Conservation (phyloP, 768 basidiomycete genomes). For the Phlebiopsis flavidoalba region DNA sequence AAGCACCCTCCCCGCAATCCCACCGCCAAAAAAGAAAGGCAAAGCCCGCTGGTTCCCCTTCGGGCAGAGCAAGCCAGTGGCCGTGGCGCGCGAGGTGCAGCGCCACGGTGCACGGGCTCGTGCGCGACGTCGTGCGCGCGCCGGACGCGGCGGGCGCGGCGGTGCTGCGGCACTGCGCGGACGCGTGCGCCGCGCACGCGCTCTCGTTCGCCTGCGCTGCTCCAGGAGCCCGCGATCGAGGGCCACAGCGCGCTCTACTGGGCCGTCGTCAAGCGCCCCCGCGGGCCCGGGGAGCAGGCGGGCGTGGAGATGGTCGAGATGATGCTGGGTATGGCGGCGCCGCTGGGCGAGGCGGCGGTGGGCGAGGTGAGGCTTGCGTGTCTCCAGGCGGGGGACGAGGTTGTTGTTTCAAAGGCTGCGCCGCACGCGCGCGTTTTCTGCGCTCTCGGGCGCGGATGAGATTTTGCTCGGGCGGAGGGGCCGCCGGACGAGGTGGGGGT, state of each 20-base stretch:
- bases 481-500: constrained; percentile 48
- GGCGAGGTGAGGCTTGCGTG: constrained; percentile 67
- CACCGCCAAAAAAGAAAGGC: neutral
- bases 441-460: constrained; percentile 49
- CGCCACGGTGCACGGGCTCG: constrained; percentile 44
- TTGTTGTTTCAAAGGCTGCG: constrained; percentile 56
- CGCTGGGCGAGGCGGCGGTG: constrained; percentile 37
- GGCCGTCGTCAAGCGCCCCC: constrained; percentile 59
- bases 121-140: constrained; percentile 43
- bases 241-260: constrained; percentile 66
- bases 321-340: constrained; percentile 48
- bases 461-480: constrained; percentile 28
- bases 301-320: constrained; percentile 37
- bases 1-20: neutral
- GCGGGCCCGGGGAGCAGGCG: constrained; percentile 10
- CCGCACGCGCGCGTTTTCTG: constrained; percentile 45
- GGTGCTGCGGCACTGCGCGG: constrained; percentile 58
- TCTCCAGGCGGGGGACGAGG: constrained; percentile 54
- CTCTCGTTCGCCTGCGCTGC: constrained; percentile 47
- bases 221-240: constrained; percentile 64
- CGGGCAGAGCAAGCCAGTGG: constrained; percentile 18
- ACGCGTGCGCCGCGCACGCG: constrained; percentile 47
- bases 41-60: constrained; percentile 14
- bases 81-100: constrained; percentile 44
- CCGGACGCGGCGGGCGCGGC: constrained; percentile 23